Percentiles rank a stretch among this genome's conserved stretches.
phyloP scores from a whole-genome alignment of 2,329 filamentous ascomycete species.

The Calonectria pseudoreteaudii region DNA sequence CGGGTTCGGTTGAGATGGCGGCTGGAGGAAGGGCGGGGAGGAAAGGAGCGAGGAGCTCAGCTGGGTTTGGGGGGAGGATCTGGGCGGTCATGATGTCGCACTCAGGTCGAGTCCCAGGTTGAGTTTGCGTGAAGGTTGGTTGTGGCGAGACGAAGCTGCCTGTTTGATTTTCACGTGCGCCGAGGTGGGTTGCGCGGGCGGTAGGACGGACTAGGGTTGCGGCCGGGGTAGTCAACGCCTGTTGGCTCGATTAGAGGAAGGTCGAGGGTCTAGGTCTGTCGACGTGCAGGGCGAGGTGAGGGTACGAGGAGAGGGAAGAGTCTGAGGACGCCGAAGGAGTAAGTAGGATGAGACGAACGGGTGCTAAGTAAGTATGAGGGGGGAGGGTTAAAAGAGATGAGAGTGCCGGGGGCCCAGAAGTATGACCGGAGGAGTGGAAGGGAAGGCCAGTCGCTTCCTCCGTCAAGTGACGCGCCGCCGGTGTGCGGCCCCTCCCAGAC shows the following conservation, averaged over 20 bases:
- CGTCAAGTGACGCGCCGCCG: conserved; percentile 40
- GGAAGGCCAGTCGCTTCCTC: conserved; percentile 23
- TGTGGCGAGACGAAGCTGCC: neutral
- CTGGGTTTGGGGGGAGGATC: conserved; percentile 59
- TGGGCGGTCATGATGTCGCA: conserved; percentile 43
- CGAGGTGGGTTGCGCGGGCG: conserved; percentile 25
- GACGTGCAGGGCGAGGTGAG: neutral
- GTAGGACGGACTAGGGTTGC: conserved; percentile 8
- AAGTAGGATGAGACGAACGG: neutral
- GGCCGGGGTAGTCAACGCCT: conserved; percentile 22
- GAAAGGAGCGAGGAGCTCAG: conserved; percentile 64
- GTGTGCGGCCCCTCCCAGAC: conserved; percentile 17
- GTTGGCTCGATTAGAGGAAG: conserved; percentile 19
- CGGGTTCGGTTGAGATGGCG: conserved; percentile 67
- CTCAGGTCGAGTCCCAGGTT: conserved; percentile 13
- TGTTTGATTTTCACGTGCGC: conserved; percentile 31
- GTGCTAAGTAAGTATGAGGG: neutral
- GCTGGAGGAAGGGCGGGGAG: conserved; percentile 71
- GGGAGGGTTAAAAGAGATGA: conserved; percentile 10
- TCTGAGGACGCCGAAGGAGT: conserved; percentile 8
- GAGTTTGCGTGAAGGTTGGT: conserved; percentile 4
- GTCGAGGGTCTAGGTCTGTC: neutral
- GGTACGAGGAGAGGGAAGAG: conserved; percentile 10
- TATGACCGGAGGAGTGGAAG: conserved; percentile 39
- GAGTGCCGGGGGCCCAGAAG: conserved; percentile 11